Conservation (phyloP, 768 basidiomycete species). For the Boletus fagicola region DNA sequence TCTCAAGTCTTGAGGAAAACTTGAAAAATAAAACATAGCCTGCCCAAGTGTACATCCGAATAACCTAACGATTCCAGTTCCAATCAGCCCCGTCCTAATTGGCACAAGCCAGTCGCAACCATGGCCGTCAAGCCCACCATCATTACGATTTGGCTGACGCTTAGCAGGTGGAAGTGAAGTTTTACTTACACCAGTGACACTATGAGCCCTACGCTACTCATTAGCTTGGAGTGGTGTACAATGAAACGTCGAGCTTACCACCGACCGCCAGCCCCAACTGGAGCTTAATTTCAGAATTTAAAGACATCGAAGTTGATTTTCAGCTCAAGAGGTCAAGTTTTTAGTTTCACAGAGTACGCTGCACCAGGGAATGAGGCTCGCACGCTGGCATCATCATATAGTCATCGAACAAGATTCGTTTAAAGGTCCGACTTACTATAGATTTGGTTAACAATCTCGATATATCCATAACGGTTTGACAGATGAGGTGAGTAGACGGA, state of each 20-base stretch:
- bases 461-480: not conserved
- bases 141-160: not conserved
- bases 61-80: not conserved
- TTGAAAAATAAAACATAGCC: constrained; percentile 8
- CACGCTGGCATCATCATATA: not conserved
- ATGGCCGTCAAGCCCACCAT: not conserved
- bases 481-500: not conserved
- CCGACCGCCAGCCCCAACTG: not conserved
- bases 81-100: not conserved
- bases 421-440: not conserved
- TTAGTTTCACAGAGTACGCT: not conserved
- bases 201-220: not conserved
- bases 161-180: not conserved
- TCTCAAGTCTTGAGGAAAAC: constrained; percentile 8
- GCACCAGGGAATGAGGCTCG: not conserved
- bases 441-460: no score
- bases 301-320: not conserved
- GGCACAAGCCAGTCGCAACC: not conserved
- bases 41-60: constrained; percentile 14
- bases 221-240: not conserved
- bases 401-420: not conserved
- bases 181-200: constrained; percentile 2
- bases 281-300: not conserved
- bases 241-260: constrained; percentile 2
- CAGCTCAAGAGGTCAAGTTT: not conserved